These are phyloP conservation scores for Penicillium crystallinum DNA, from an alignment of 495 filamentous ascomycete genomes.

Conservation along the genomic window DNA sequence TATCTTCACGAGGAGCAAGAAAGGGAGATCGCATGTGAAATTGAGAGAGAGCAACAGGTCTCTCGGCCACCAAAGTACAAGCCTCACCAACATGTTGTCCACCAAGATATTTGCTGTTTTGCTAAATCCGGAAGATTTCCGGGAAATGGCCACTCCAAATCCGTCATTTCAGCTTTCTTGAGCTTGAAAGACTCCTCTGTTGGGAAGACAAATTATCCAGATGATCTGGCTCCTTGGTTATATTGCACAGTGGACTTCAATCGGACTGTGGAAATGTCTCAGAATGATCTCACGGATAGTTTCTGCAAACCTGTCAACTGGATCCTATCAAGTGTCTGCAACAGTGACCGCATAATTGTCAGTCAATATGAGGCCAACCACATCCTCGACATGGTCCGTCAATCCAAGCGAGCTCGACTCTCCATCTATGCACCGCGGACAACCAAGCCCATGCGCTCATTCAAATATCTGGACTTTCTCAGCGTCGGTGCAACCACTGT, in stretches of 20 bases:
- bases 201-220: neutral
- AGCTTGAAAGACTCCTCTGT: neutral
- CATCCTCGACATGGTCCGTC: slow-evolving; percentile 35
- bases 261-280: slow-evolving; percentile 13
- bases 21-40: slow-evolving; percentile 55
- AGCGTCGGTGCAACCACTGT: slow-evolving; percentile 1
- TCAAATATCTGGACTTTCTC: slow-evolving; percentile 43
- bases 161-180: neutral
- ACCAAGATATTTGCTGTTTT: slow-evolving; percentile 16
- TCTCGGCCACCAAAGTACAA: slow-evolving; percentile 34
- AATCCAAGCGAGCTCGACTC: slow-evolving; percentile 29
- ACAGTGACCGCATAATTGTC: slow-evolving; percentile 41
- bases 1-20: slow-evolving; percentile 62
- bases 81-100: slow-evolving; percentile 35
- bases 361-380: slow-evolving; percentile 56
- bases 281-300: slow-evolving; percentile 22
- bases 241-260: neutral
- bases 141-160: neutral
- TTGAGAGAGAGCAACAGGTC: slow-evolving; percentile 52
- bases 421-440: slow-evolving; percentile 53
- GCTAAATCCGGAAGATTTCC: neutral
- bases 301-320: slow-evolving; percentile 53
- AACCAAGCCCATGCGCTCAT: slow-evolving; percentile 34
- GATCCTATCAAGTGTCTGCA: slow-evolving; percentile 38
- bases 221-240: neutral